These are phyloP conservation scores for Eutrema japonicum DNA, from an alignment of 345 rosid species.

Conservation along the genomic window DNA sequence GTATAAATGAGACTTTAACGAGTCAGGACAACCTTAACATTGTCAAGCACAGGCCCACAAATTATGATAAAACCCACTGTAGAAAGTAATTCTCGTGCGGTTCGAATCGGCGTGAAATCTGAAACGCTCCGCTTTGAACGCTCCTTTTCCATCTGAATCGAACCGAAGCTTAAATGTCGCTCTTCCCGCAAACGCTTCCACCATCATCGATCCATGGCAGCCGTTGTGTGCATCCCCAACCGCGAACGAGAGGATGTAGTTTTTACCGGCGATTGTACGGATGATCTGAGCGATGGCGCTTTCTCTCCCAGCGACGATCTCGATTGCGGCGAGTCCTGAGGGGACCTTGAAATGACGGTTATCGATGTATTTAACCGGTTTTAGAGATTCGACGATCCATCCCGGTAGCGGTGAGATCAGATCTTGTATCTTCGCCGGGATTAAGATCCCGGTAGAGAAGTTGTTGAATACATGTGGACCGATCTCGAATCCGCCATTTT, in stretches of 20 bases:
- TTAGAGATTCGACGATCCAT: constrained; percentile 89
- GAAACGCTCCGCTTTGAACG: constrained; percentile 51
- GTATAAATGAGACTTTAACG: not conserved
- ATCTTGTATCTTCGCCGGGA: constrained; percentile 61
- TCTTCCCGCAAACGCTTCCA: constrained; percentile 69
- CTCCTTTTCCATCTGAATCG: constrained; percentile 61
- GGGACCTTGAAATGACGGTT: constrained; percentile 69
- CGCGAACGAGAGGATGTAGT: constrained; percentile 59
- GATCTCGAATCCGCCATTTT: constrained; percentile 77
- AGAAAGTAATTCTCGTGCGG: constrained; percentile 76
- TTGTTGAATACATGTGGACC: constrained; percentile 84
- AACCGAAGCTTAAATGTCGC: constrained; percentile 49
- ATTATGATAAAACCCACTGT: constrained; percentile 77
- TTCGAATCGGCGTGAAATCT: constrained; percentile 52
- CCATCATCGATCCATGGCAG: constrained; percentile 86
- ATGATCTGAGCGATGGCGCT: constrained; percentile 83
- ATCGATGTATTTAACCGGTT: constrained; percentile 79
- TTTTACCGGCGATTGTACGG: constrained; percentile 53
- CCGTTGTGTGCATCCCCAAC: constrained; percentile 78
- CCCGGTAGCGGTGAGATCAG: constrained; percentile 76
- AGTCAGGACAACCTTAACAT: constrained; percentile 52
- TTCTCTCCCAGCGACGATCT: constrained; percentile 80
- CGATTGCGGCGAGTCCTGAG: constrained; percentile 60
- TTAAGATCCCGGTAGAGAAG: constrained; percentile 79
- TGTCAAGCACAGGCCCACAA: constrained; percentile 89